Evolutionary conservation across 208 protist species (phyloP).

Genomic region (Novymonas esmeraldas): DNA sequence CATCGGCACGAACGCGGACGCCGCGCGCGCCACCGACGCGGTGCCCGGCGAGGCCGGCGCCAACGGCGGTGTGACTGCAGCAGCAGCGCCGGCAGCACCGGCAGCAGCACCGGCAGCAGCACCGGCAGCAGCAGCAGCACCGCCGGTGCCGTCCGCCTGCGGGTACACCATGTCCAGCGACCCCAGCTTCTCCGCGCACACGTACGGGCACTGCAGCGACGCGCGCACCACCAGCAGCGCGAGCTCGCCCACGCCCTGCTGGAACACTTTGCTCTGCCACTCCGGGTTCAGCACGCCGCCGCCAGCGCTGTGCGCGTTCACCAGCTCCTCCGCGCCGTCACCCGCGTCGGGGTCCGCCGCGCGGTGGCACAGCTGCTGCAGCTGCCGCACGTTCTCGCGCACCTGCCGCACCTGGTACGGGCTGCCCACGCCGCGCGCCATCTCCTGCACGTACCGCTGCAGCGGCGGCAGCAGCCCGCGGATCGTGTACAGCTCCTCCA

Average conservation of each 20-base stretch:
- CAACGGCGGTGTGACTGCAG: background rate
- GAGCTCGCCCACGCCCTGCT: conserved; percentile 43
- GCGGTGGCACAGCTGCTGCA: conserved; percentile 41
- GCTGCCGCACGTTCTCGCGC: conserved; percentile 42
- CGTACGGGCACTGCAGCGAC: conserved; percentile 39
- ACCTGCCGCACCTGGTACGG: conserved; percentile 36
- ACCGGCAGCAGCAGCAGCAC: background rate
- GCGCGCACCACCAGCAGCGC: conserved; percentile 37
- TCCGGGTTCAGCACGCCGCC: conserved; percentile 37
- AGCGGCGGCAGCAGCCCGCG: conserved; percentile 50
- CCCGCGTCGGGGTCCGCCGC: conserved; percentile 8
- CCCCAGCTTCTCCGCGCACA: conserved; percentile 31
- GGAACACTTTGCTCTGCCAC: conserved; percentile 56
- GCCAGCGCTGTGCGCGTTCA: conserved; percentile 14
- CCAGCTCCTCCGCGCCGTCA: conserved; percentile 13
- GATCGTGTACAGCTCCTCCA: conserved; percentile 53
- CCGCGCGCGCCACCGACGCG: background rate
- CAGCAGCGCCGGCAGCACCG: too few relatives aligned
- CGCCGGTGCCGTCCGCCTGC: background rate
- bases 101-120: background rate
- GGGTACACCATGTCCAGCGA: conserved; percentile 38
- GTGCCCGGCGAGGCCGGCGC: background rate
- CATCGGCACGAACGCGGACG: conserved; percentile 22
- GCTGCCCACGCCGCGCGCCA: conserved; percentile 31
- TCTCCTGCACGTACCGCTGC: conserved; percentile 34